These are phyloP conservation scores for Sugiyamaella smithiae DNA, from an alignment of 805 yeast genomes.

Conservation along the genomic window DNA sequence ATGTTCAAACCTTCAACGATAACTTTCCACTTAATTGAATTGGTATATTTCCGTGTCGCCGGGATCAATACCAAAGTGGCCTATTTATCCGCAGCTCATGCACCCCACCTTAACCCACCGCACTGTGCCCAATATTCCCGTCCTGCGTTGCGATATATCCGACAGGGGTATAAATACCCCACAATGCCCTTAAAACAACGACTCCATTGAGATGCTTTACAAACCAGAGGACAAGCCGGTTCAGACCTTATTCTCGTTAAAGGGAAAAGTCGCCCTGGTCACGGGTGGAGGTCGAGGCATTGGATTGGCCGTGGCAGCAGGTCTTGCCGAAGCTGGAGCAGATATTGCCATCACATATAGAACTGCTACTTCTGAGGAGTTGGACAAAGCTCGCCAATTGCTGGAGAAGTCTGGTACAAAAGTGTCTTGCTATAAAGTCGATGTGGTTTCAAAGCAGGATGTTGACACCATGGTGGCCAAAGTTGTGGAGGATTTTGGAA, in stretches of 20 bases:
- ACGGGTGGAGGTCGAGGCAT: constrained; percentile 57
- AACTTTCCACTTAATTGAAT: too few relatives aligned
- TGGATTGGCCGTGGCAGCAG: constrained; percentile 47
- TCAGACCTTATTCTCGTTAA: constrained; percentile 39
- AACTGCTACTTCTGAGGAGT: constrained; percentile 13
- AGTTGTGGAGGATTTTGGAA: constrained; percentile 41
- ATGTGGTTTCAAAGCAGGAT: constrained; percentile 31
- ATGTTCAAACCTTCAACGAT: too few relatives aligned
- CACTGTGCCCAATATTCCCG: constrained; percentile 3
- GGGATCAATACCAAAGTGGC: too few relatives aligned
- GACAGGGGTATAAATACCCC: too few relatives aligned
- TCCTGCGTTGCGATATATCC: too few relatives aligned
- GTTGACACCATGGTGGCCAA: constrained; percentile 30
- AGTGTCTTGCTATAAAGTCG: constrained; percentile 28
- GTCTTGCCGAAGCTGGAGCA: constrained; percentile 45
- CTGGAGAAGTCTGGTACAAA: constrained; percentile 31
- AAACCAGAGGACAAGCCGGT: constrained; percentile 1
- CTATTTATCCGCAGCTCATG: background rate
- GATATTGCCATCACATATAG: constrained; percentile 34
- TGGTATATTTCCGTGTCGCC: too few relatives aligned
- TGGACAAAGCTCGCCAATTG: constrained; percentile 28
- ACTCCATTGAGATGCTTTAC: background rate
- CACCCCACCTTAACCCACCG: background rate
- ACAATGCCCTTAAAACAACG: too few relatives aligned
- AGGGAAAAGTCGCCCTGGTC: constrained; percentile 41